phyloP scores from a whole-genome alignment of 352 stramenopile genomes.

The Pythium periplocum region DNA sequence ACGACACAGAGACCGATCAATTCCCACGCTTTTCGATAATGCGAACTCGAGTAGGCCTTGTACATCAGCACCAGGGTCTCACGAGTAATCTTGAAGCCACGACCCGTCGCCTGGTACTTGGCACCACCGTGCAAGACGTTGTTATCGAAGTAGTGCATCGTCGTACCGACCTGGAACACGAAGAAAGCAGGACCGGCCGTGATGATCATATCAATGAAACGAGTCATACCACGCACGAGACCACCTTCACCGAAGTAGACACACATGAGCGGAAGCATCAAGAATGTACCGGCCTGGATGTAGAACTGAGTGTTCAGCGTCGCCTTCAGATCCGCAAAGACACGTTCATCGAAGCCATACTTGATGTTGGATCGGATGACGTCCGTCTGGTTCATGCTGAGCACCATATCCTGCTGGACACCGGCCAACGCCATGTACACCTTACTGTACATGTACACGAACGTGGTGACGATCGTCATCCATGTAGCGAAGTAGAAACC shows the following conservation, averaged over 20 bases:
- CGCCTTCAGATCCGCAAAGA: slow-evolving; percentile 54
- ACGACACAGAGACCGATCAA: slow-evolving; percentile 65
- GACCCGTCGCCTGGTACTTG: slow-evolving; percentile 75
- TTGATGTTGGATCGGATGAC: slow-evolving; percentile 52
- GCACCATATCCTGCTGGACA: slow-evolving; percentile 63
- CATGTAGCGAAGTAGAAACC: slow-evolving; percentile 80
- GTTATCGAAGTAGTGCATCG: slow-evolving; percentile 82
- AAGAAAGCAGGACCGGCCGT: slow-evolving; percentile 70
- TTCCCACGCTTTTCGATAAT: slow-evolving; percentile 76
- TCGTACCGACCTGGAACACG: slow-evolving; percentile 78
- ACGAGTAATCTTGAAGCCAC: slow-evolving; percentile 80
- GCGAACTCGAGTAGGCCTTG: slow-evolving; percentile 64
- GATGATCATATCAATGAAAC: slow-evolving; percentile 73
- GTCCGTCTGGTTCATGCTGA: slow-evolving; percentile 54
- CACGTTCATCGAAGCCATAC: slow-evolving; percentile 53
- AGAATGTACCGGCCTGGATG: slow-evolving; percentile 69
- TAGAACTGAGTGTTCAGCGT: slow-evolving; percentile 81
- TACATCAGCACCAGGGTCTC: slow-evolving; percentile 75
- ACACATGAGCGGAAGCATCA: slow-evolving; percentile 68
- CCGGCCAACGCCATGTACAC: slow-evolving; percentile 66
- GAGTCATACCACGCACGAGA: slow-evolving; percentile 49
- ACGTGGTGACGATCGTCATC: slow-evolving; percentile 81
- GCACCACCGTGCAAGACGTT: slow-evolving; percentile 69
- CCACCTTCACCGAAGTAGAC: slow-evolving; percentile 77
- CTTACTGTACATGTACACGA: slow-evolving; percentile 83